Base-by-base conservation (phyloP, 179 eudicot species). In the Carnegiea gigantea region DNA sequence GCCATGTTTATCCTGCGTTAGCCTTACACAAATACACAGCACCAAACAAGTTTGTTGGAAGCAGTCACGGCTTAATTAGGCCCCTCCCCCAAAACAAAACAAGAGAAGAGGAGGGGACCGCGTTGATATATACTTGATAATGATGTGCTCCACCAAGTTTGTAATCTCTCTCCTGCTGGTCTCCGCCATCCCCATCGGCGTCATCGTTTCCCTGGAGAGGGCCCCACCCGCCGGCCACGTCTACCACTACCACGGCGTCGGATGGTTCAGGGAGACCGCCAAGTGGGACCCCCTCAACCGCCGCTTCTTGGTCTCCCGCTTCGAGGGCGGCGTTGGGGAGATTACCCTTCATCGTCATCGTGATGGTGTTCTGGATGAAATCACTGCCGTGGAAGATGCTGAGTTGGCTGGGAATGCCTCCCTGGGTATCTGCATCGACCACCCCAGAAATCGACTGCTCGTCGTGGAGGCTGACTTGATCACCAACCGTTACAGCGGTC, bases 321-420 rank as follows among this genome's bases (percentile, higher is more conserved):
- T 94, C 71, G 95, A 89, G n/a, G 98, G 98, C 44, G 97, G 98
- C 11, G 71, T 95, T 2, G 95, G 94, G 14, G 86, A 86, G 80
- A 73, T 95, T 80, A 82, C 48, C 11, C 83, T 92, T 9, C 84
- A 82, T 10, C 81, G 60, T 70, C 11, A 82, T 33, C 8, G 75
- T 14, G 24, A 67, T 15, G 79, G 18, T 9, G 82, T 77, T 0
- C 48, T 89, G 30, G 88, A 88, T 67, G 98, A 93, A 84, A 82
- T 86, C 73, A 83, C 81, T 13, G 89, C 84, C 46, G 88, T 93
- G 9, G 81, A 82, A 48, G 88, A 91, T 53, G 86, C 40, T 54
- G 97, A 90, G 57, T 62, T 89, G 80, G 87, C 88, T 17, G 93
- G 91, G 1, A 95, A 95, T 75, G 90, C 90, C 10, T 80, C 97